A percentile compares a stretch with the other conserved stretches of the same genome.
These are phyloP conservation scores for Botrytis paeoniae DNA, from an alignment of 2,329 filamentous ascomycete species.

Conservation along the genomic window DNA sequence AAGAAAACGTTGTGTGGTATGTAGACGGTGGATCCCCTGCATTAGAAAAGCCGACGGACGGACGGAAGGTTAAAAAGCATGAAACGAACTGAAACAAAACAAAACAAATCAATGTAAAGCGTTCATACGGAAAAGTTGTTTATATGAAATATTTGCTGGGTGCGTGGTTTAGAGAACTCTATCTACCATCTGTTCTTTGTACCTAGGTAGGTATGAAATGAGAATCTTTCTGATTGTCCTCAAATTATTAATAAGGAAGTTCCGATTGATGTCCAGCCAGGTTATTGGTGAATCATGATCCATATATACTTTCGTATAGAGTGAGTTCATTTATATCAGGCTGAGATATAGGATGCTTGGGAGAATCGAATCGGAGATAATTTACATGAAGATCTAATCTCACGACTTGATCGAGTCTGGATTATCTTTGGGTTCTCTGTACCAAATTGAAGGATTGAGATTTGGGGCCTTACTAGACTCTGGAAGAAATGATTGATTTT, in stretches of 20 bases:
- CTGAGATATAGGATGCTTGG: slow-evolving; percentile 4
- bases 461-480: neutral
- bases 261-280: neutral
- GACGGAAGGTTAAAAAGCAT: neutral
- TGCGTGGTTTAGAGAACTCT: neutral
- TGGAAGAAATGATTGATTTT: neutral
- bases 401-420: neutral
- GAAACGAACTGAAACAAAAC: neutral
- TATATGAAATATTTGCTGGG: neutral
- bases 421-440: neutral
- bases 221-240: neutral
- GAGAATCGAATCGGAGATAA: neutral
- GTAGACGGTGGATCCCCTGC: neutral
- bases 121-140: neutral
- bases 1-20: neutral
- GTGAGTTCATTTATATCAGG: neutral
- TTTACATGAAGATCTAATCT: neutral
- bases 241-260: neutral
- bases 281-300: neutral
- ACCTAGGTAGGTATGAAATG: neutral
- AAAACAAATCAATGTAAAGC: neutral
- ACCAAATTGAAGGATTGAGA: neutral
- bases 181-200: neutral
- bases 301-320: neutral
- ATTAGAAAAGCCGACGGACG: neutral